Evolutionary conservation across 2,329 filamentous ascomycete genomes (phyloP).

Genomic region (Ascosphaera acerosa): DNA sequence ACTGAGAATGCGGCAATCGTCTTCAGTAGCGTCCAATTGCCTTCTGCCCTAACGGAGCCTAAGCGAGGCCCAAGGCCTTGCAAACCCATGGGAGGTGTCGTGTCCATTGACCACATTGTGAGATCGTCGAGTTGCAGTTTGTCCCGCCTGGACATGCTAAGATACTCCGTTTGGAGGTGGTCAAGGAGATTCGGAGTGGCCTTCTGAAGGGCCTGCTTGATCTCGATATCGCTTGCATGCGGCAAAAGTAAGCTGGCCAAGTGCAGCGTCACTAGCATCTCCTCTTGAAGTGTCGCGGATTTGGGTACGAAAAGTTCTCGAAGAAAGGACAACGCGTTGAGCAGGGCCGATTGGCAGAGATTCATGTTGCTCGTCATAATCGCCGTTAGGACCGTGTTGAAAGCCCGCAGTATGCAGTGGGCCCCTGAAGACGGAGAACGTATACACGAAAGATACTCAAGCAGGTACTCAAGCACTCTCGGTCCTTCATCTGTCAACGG

Average conservation of each 20-base stretch:
- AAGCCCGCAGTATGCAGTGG: slow-evolving; percentile 44
- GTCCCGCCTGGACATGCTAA: slow-evolving; percentile 40
- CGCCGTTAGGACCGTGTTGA: slow-evolving; percentile 44
- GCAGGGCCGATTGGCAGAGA: slow-evolving; percentile 34
- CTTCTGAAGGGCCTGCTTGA: slow-evolving; percentile 15
- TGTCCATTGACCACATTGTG: slow-evolving; percentile 22
- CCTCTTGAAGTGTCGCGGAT: slow-evolving; percentile 40
- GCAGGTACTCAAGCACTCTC: slow-evolving; percentile 28
- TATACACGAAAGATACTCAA: slow-evolving; percentile 36
- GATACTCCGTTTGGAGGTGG: slow-evolving; percentile 54
- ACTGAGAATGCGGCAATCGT: slow-evolving; percentile 17
- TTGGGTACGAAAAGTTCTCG: slow-evolving; percentile 56
- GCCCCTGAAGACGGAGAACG: slow-evolving; percentile 37
- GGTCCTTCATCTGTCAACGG: slow-evolving; percentile 33
- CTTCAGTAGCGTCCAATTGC: slow-evolving; percentile 18
- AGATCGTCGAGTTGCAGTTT: slow-evolving; percentile 59
- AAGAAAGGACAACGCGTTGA: slow-evolving; percentile 42
- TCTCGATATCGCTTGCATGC: slow-evolving; percentile 2
- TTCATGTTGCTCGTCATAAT: slow-evolving; percentile 42
- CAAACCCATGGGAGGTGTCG: slow-evolving; percentile 13
- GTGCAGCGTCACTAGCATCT: slow-evolving; percentile 49
- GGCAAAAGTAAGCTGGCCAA: slow-evolving; percentile 35
- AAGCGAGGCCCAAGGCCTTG: slow-evolving; percentile 14
- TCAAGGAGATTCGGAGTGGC: slow-evolving; percentile 41
- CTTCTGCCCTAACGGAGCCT: slow-evolving; percentile 13